Percentiles rank a stretch among this genome's conserved stretches.
These are phyloP conservation scores for Pseudopyricularia javanii DNA, from an alignment of 2,329 filamentous ascomycete genomes.

Conservation along the genomic window DNA sequence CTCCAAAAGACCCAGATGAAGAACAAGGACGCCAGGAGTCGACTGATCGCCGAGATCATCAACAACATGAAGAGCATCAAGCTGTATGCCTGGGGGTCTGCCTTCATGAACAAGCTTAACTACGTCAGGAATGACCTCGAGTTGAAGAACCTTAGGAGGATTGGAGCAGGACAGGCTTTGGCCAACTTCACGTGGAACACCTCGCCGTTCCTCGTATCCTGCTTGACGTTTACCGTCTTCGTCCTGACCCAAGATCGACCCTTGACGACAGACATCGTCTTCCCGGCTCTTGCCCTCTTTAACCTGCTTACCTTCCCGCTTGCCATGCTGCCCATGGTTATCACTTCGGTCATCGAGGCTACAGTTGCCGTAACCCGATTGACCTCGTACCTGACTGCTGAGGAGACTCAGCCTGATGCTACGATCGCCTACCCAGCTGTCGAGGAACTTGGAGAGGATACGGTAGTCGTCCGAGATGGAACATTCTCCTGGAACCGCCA, in stretches of 20 bases:
- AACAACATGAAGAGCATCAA: conserved; percentile 99
- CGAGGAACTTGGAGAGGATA: conserved; percentile 70
- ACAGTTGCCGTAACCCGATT: conserved; percentile 83
- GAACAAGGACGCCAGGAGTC: conserved; percentile 90
- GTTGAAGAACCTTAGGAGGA: conserved; percentile 88
- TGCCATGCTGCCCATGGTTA: conserved; percentile 92
- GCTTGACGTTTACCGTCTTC: conserved; percentile 89
- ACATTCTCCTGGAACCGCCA: conserved; percentile 93
- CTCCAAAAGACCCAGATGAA: conserved; percentile 97
- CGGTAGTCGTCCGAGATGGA: conserved; percentile 69
- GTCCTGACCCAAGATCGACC: conserved; percentile 73
- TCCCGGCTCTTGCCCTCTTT: conserved; percentile 78
- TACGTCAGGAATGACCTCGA: conserved; percentile 93
- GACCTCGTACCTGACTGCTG: conserved; percentile 72
- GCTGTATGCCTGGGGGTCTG: conserved; percentile 91
- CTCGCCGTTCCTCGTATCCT: conserved; percentile 94
- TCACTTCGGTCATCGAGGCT: conserved; percentile 90
- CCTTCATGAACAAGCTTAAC: conserved; percentile 96
- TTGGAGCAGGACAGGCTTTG: conserved; percentile 84
- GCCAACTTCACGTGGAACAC: conserved; percentile 98
- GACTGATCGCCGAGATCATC: conserved; percentile 91
- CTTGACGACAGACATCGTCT: conserved; percentile 87
- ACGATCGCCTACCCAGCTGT: conserved; percentile 58
- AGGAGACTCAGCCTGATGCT: conserved; percentile 82
- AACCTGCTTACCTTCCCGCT: conserved; percentile 93